Percentiles rank a stretch among this genome's conserved stretches.
phyloP scores from a whole-genome alignment of 2,329 filamentous ascomycete species.

The Penicillium rolfsii region DNA sequence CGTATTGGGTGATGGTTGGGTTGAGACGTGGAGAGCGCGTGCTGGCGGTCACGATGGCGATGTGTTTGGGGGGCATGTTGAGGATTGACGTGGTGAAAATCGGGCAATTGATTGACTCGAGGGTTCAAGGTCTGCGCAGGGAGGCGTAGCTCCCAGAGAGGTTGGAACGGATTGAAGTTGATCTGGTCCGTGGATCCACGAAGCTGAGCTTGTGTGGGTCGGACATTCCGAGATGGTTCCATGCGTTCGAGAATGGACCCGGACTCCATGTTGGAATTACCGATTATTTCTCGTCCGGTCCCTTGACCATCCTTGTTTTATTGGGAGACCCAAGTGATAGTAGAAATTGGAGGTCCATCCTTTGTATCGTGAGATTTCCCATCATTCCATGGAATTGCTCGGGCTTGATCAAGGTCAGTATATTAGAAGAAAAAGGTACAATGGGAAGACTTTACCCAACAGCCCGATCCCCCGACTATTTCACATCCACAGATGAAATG shows the following conservation, averaged over 20 bases:
- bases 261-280: no score
- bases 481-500: no score
- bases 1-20: constrained; percentile 38
- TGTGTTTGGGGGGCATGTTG: constrained; percentile 28
- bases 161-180: not conserved
- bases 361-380: no score
- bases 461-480: no score
- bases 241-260: not conserved
- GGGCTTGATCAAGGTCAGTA: no score
- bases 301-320: no score
- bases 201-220: constrained; percentile 4
- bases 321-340: no score
- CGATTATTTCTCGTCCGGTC: no score
- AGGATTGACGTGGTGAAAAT: not conserved
- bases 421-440: no score
- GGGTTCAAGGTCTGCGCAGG: not conserved
- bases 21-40: constrained; percentile 43
- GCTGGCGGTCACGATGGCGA: constrained; percentile 44
- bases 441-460: no score
- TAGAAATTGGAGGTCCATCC: no score
- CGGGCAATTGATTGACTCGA: not conserved
- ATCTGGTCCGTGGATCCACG: constrained; percentile 9
- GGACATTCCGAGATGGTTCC: not conserved
- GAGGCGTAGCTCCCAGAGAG: not conserved
- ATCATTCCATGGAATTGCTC: no score